phyloP scores from a whole-genome alignment of 2,329 filamentous ascomycete genomes.

The Talaromyces funiculosus region DNA sequence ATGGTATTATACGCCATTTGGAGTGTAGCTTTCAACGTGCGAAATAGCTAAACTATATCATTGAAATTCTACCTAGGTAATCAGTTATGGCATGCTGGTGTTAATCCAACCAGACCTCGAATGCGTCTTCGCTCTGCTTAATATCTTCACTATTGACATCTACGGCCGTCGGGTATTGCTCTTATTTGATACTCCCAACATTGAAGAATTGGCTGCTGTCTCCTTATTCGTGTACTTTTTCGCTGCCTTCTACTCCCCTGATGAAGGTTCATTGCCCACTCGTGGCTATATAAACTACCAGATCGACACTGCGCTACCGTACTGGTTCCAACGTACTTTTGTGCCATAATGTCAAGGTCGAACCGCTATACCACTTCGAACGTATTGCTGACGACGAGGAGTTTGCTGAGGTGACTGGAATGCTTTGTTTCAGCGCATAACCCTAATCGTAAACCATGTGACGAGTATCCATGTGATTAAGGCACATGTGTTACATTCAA shows the following conservation, averaged over 20 bases:
- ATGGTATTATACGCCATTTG: no score
- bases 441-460: background rate
- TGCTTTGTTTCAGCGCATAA: background rate
- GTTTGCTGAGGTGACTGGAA: background rate
- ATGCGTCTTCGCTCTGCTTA: constrained; percentile 59
- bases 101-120: no score
- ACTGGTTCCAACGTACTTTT: constrained; percentile 58
- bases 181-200: constrained; percentile 62
- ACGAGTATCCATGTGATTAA: background rate
- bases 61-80: no score
- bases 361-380: constrained; percentile 50
- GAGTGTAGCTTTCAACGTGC: no score
- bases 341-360: constrained; percentile 38
- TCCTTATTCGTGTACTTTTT: constrained; percentile 62
- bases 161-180: constrained; percentile 59
- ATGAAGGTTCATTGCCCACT: constrained; percentile 56
- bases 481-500: background rate
- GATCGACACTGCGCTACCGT: constrained; percentile 52
- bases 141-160: constrained; percentile 62
- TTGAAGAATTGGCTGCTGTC: constrained; percentile 54
- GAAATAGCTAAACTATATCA: no score
- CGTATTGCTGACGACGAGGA: constrained; percentile 8
- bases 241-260: constrained; percentile 58
- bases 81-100: no score
- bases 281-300: constrained; percentile 55